These are phyloP conservation scores for Zelopaecilomyces penicillatus DNA, from an alignment of 2,329 filamentous ascomycete species.

Conservation along the genomic window DNA sequence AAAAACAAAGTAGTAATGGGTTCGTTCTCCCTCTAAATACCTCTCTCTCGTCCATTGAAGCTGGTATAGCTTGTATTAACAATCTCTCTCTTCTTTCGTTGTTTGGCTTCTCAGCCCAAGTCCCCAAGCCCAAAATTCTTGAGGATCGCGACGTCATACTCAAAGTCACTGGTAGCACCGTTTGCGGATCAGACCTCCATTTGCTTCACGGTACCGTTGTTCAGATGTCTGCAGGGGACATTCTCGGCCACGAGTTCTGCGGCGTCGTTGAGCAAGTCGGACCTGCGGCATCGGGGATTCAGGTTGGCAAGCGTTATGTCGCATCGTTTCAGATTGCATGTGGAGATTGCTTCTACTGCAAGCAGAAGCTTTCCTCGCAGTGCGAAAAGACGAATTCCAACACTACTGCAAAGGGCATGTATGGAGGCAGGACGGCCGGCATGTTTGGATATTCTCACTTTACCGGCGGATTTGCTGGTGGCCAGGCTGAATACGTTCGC, in stretches of 20 bases:
- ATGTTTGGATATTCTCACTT: conserved; percentile 71
- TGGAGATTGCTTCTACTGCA: conserved; percentile 66
- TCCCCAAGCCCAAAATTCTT: conserved; percentile 61
- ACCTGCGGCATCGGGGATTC: conserved; percentile 41
- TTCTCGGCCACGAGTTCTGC: conserved; percentile 57
- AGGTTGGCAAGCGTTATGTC: conserved; percentile 63
- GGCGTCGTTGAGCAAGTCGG: conserved; percentile 50
- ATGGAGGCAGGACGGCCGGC: conserved; percentile 66
- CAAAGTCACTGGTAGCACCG: conserved; percentile 59
- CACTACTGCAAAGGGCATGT: conserved; percentile 63
- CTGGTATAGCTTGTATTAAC: neutral
- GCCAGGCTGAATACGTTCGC: conserved; percentile 79
- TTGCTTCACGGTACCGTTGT: conserved; percentile 48
- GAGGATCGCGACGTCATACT: conserved; percentile 72
- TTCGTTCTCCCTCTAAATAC: conserved; percentile 21
- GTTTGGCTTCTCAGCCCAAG: conserved; percentile 39
- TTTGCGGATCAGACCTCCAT: conserved; percentile 52
- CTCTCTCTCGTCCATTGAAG: neutral
- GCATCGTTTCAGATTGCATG: conserved; percentile 81
- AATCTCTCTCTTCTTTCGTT: neutral
- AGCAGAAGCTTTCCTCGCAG: conserved; percentile 67
- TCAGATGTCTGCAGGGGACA: conserved; percentile 55
- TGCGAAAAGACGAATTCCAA: conserved; percentile 76
- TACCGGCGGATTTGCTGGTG: conserved; percentile 78
- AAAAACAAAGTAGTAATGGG: conserved; percentile 68